These are phyloP conservation scores for Chrysanthemum seticuspe DNA, from an alignment of 129 eudicot species.

Conservation along the genomic window DNA sequence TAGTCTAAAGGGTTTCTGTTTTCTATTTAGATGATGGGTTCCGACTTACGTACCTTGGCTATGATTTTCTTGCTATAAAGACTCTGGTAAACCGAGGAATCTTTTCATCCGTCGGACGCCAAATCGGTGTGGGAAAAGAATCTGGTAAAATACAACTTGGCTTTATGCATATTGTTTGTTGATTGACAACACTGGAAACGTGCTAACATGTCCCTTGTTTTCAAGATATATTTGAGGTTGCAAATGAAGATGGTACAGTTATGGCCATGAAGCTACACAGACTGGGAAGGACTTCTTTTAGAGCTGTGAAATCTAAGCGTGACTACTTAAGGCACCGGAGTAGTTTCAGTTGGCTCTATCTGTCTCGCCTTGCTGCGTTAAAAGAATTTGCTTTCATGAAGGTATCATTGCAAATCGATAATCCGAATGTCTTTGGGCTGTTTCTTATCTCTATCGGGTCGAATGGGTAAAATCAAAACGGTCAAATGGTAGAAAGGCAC, in stretches of 20 bases:
- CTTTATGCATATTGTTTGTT: neutral
- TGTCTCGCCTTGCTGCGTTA: constrained; percentile 93
- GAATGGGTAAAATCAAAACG: no score
- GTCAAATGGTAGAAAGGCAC: no score
- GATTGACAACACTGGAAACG: neutral
- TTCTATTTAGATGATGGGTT: constrained; percentile 79
- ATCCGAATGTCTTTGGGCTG: neutral
- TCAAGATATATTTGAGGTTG: constrained; percentile 96
- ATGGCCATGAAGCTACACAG: constrained; percentile 96
- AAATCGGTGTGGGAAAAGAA: constrained; percentile 96
- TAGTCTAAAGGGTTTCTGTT: neutral
- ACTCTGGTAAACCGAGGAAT: constrained; percentile 90
- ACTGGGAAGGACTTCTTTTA: constrained; percentile 84
- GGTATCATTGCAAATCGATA: constrained; percentile 37
- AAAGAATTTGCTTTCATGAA: constrained; percentile 98
- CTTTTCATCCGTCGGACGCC: constrained; percentile 82
- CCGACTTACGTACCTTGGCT: constrained; percentile 91
- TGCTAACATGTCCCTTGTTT: constrained; percentile 4
- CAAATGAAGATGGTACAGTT: constrained; percentile 84
- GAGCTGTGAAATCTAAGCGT: constrained; percentile 97
- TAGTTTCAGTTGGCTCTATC: constrained; percentile 88
- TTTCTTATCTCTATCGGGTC: neutral
- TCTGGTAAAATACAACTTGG: constrained; percentile 56
- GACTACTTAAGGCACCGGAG: constrained; percentile 91
- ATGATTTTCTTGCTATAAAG: constrained; percentile 95